These are phyloP conservation scores for Trichophyton benhamiae DNA, from an alignment of 2,329 filamentous ascomycete species.

Conservation along the genomic window DNA sequence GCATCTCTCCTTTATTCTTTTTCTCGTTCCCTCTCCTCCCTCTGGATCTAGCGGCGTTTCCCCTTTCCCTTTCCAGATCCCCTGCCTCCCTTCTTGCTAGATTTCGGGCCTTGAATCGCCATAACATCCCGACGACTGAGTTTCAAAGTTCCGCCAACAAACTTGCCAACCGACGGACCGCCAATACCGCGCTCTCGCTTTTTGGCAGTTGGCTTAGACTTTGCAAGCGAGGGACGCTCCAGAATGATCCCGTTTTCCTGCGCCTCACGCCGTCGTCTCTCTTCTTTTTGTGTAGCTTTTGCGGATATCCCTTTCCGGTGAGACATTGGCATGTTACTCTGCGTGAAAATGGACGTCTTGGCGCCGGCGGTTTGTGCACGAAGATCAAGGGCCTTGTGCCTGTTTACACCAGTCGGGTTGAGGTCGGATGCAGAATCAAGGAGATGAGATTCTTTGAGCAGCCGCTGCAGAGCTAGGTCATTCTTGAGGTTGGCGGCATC, in stretches of 20 bases:
- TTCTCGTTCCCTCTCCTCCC: neutral
- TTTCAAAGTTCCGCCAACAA: conserved; percentile 65
- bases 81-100: conserved; percentile 11
- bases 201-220: conserved; percentile 23
- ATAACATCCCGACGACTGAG: conserved; percentile 66
- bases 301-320: conserved; percentile 72
- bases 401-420: conserved; percentile 54
- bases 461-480: conserved; percentile 80
- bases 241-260: conserved; percentile 83
- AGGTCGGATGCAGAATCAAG: conserved; percentile 87
- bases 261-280: conserved; percentile 62
- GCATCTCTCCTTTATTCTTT: neutral
- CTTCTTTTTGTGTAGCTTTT: conserved; percentile 54
- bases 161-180: conserved; percentile 65
- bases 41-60: conserved; percentile 3
- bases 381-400: conserved; percentile 71
- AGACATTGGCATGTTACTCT: conserved; percentile 79
- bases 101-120: conserved; percentile 48
- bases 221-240: conserved; percentile 42
- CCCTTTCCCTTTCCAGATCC: neutral
- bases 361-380: conserved; percentile 70
- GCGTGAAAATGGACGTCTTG: conserved; percentile 60
- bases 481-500: conserved; percentile 58
- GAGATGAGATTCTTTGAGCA: conserved; percentile 84
- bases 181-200: conserved; percentile 55